phyloP scores from a whole-genome alignment of 225 moss, liverwort and hornwort species.

The Pseudoscleropodium purum region DNA sequence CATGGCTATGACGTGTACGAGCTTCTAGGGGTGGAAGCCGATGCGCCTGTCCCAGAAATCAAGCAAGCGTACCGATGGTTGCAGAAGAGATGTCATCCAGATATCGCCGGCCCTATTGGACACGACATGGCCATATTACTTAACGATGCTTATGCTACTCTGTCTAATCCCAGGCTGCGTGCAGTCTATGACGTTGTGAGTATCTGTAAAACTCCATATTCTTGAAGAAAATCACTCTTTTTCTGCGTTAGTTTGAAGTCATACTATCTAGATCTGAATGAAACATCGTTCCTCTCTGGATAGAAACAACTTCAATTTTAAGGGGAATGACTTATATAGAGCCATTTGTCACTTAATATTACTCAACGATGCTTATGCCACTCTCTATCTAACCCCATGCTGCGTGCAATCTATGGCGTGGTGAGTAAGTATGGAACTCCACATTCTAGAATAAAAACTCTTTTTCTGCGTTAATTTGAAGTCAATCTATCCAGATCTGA shows the following conservation, averaged over 20 bases:
- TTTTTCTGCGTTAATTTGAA: not conserved
- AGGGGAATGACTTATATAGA: no score
- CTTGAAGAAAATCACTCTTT: not conserved
- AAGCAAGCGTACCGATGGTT: constrained; percentile 91
- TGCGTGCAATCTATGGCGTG: constrained; percentile 61
- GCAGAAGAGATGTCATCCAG: constrained; percentile 90
- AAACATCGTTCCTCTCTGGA: not conserved
- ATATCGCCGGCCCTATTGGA: constrained; percentile 72
- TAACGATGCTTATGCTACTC: constrained; percentile 73
- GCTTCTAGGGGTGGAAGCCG: constrained; percentile 69
- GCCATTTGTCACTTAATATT: constrained; percentile 11
- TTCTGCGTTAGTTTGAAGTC: not conserved
- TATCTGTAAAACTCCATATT: not conserved
- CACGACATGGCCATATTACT: constrained; percentile 97
- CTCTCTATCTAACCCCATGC: constrained; percentile 60
- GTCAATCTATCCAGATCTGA: not conserved
- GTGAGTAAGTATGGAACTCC: constrained; percentile 12
- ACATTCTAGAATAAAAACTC: not conserved
- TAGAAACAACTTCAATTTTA: not conserved
- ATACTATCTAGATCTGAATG: not conserved
- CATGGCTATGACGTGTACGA: constrained; percentile 84
- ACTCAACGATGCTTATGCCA: constrained; percentile 77
- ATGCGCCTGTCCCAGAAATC: constrained; percentile 46
- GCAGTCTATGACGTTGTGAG: constrained; percentile 73
- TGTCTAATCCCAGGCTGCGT: constrained; percentile 60